Conservation (phyloP, 768 basidiomycete genomes). For the Lactarius quietus region DNA sequence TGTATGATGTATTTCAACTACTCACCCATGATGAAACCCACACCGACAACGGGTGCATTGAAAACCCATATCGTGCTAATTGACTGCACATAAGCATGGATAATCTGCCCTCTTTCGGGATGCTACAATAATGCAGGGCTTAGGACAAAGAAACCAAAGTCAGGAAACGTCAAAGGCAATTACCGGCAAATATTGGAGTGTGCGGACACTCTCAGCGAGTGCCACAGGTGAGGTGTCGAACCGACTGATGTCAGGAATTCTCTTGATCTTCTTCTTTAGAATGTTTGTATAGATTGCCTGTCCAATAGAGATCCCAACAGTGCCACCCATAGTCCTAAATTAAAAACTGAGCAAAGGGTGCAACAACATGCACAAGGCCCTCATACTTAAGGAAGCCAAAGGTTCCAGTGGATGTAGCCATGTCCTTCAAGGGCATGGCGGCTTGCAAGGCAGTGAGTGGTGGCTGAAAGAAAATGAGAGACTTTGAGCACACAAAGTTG, state of each 20-base stretch:
- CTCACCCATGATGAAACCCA: slow-evolving; percentile 34
- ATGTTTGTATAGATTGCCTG: slow-evolving; percentile 64
- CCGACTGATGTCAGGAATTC: slow-evolving; percentile 9
- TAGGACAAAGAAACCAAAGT: neutral
- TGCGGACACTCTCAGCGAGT: slow-evolving; percentile 31
- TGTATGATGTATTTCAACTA: neutral
- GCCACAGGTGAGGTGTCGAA: slow-evolving; percentile 27
- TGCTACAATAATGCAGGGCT: slow-evolving; percentile 27
- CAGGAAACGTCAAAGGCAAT: neutral
- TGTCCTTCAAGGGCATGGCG: slow-evolving; percentile 82
- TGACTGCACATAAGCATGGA: slow-evolving; percentile 38
- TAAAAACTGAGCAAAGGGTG: slow-evolving; percentile 7
- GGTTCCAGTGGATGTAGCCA: slow-evolving; percentile 75
- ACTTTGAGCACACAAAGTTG: slow-evolving; percentile 4
- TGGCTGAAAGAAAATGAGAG: neutral
- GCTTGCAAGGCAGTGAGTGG: slow-evolving; percentile 69
- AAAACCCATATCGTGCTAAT: slow-evolving; percentile 42
- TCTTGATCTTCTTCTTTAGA: slow-evolving; percentile 11
- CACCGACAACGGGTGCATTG: slow-evolving; percentile 31
- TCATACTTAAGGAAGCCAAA: slow-evolving; percentile 65
- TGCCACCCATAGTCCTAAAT: slow-evolving; percentile 62
- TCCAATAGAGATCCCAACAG: slow-evolving; percentile 69
- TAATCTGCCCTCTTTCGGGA: slow-evolving; percentile 32
- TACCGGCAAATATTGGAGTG: slow-evolving; percentile 28
- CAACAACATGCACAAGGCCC: neutral